Evolutionary conservation across 2,329 filamentous ascomycete genomes (phyloP).

Genomic region (Zasmidium cellare): DNA sequence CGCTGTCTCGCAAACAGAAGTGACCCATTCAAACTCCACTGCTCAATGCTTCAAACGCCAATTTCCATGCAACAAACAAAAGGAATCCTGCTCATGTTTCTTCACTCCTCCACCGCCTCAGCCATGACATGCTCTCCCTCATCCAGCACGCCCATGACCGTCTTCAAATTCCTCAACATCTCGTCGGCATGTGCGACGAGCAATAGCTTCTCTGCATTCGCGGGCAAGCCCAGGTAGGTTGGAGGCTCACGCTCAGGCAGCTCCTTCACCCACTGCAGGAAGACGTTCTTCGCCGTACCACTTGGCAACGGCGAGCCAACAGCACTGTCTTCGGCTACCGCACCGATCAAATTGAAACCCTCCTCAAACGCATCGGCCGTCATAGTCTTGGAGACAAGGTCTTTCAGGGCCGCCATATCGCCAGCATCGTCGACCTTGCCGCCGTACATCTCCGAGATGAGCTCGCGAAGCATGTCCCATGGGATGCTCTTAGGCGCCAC

Average conservation of each 20-base stretch:
- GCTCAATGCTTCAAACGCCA: neutral
- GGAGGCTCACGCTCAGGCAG: slow-evolving; percentile 94
- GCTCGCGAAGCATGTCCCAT: slow-evolving; percentile 90
- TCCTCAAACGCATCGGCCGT: slow-evolving; percentile 90
- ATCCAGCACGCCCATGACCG: slow-evolving; percentile 83
- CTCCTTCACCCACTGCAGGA: slow-evolving; percentile 85
- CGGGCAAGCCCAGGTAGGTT: slow-evolving; percentile 88
- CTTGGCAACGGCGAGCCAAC: slow-evolving; percentile 69
- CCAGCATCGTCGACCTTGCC: slow-evolving; percentile 93
- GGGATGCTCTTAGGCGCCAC: slow-evolving; percentile 91
- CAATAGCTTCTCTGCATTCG: slow-evolving; percentile 93
- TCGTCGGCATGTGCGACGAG: slow-evolving; percentile 83
- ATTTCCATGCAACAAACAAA: slow-evolving; percentile 1
- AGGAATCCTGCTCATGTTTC: neutral
- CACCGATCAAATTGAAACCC: slow-evolving; percentile 83
- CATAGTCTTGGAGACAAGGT: slow-evolving; percentile 74
- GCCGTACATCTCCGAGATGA: slow-evolving; percentile 92
- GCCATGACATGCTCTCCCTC: slow-evolving; percentile 86
- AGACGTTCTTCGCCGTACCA: slow-evolving; percentile 80
- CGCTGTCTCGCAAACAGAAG: neutral
- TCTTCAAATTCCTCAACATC: slow-evolving; percentile 80
- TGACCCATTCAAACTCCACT: neutral
- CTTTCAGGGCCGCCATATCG: slow-evolving; percentile 73
- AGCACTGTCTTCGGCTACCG: slow-evolving; percentile 41
- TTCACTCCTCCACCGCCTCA: slow-evolving; percentile 24